A percentile compares a stretch with the other conserved stretches of the same genome.
Conservation (phyloP, 768 basidiomycete species). For the Filobasidium wieringae region DNA sequence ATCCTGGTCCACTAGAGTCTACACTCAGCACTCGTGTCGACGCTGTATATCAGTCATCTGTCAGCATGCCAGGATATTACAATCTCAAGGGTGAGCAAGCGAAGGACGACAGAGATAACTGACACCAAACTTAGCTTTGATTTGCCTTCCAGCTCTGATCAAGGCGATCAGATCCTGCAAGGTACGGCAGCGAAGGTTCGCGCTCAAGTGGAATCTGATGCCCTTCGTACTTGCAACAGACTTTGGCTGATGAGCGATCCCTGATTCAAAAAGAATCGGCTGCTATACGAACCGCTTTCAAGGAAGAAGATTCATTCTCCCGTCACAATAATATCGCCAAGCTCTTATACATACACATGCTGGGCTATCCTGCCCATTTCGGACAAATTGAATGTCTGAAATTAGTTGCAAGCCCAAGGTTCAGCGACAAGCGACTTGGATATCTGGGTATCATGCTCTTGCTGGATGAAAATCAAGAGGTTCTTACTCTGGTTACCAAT, state of each 20-base stretch:
- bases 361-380: conserved; percentile 92
- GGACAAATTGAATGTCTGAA: conserved; percentile 64
- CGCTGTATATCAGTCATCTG: too few relatives aligned
- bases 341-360: conserved; percentile 69
- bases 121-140: neutral
- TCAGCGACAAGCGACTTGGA: conserved; percentile 89
- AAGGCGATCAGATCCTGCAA: conserved; percentile 98
- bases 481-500: conserved; percentile 91
- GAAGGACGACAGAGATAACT: too few relatives aligned
- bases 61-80: conserved; percentile 35
- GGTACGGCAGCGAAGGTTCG: conserved; percentile 42
- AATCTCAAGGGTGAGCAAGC: conserved; percentile 38
- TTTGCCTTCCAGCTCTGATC: conserved; percentile 66
- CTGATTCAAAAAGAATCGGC: conserved; percentile 91
- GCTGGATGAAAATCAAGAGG: conserved; percentile 94
- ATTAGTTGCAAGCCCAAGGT: conserved; percentile 77
- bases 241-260: conserved; percentile 84
- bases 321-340: conserved; percentile 97
- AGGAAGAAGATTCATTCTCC: conserved; percentile 89
- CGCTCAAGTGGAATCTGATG: conserved; percentile 4
- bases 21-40: too few relatives aligned
- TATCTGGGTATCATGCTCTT: conserved; percentile 97
- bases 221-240: conserved; percentile 51
- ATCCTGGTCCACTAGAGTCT: conserved; percentile 6
- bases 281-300: conserved; percentile 87